Percentiles rank a stretch among this genome's conserved stretches.
Evolutionary conservation across 345 rosid genomes (phyloP).

Genomic region (Euclidium syriacum): DNA sequence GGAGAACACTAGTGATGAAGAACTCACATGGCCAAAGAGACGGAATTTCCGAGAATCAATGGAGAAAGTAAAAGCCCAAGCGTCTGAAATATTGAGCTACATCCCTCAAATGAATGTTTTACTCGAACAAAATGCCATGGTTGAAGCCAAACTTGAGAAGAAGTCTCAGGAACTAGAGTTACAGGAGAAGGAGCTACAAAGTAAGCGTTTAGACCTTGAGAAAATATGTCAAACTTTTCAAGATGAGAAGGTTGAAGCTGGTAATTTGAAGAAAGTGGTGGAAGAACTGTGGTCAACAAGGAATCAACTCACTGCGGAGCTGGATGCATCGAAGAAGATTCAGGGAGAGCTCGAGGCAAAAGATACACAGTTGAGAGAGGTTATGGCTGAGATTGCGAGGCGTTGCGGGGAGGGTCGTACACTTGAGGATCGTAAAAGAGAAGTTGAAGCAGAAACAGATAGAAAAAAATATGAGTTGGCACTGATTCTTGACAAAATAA

Average conservation of each 20-base stretch:
- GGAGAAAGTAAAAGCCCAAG: not conserved
- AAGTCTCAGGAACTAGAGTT: not conserved
- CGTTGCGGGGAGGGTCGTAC: not conserved
- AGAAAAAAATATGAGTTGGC: not conserved
- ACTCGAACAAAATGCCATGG: not conserved
- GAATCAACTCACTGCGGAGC: not conserved
- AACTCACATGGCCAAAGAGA: not conserved
- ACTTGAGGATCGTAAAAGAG: not conserved
- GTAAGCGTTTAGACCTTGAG: too few relatives aligned
- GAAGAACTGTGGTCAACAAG: slow-evolving; percentile 8
- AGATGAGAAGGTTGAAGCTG: slow-evolving; percentile 11
- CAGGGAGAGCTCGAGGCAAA: slow-evolving; percentile 2
- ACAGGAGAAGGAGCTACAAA: slow-evolving; percentile 11
- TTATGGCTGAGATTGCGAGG: not conserved
- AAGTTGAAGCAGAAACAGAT: not conserved
- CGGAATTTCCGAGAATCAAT: not conserved
- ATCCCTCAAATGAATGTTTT: not conserved
- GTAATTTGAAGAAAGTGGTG: slow-evolving; percentile 9
- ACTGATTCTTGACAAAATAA: not conserved
- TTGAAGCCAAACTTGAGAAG: not conserved
- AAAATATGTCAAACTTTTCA: not conserved
- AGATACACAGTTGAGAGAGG: not conserved
- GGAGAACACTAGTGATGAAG: not conserved
- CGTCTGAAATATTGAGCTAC: not conserved
- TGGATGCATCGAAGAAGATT: not conserved